These are phyloP conservation scores for Salix koriyanagi DNA, from an alignment of 345 rosid genomes.

Conservation along the genomic window DNA sequence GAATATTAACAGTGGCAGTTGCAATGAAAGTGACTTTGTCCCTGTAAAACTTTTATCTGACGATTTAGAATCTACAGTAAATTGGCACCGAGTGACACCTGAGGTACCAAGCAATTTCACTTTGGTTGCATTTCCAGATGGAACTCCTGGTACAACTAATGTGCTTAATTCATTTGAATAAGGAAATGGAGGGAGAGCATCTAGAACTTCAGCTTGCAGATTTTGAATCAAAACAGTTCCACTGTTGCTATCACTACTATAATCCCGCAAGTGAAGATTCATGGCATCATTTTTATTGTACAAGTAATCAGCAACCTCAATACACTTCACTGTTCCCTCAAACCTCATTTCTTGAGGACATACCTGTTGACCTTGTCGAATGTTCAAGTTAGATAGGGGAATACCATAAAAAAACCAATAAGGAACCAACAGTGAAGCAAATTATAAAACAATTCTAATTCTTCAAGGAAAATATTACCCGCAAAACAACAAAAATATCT, in stretches of 20 bases:
- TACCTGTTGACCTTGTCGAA: constrained; percentile 61
- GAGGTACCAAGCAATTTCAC: constrained; percentile 56
- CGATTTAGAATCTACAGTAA: constrained; percentile 30
- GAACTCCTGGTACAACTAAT: constrained; percentile 35
- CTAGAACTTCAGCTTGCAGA: constrained; percentile 59
- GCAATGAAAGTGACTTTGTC: constrained; percentile 51
- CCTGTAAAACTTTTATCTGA: constrained; percentile 37
- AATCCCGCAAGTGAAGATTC: constrained; percentile 12
- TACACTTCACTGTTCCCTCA: constrained; percentile 54
- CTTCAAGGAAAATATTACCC: constrained; percentile 53
- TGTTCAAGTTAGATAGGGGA: constrained; percentile 30
- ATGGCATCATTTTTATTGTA: constrained; percentile 21
- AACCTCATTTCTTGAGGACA: constrained; percentile 59
- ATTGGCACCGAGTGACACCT: constrained; percentile 46
- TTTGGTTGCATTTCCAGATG: constrained; percentile 42
- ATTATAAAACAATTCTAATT: background rate
- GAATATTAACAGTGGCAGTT: constrained; percentile 54
- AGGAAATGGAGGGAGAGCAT: constrained; percentile 56
- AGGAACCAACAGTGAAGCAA: too few species aligned
- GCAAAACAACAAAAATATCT: constrained; percentile 50
- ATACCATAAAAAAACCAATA: constrained; percentile 10
- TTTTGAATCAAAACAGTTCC: constrained; percentile 39
- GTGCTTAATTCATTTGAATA: constrained; percentile 26
- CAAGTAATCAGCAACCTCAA: constrained; percentile 63
- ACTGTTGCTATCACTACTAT: constrained; percentile 13